Base-by-base conservation (phyloP, 306 rosid genomes). In the Begonia peltatifolia region DNA sequence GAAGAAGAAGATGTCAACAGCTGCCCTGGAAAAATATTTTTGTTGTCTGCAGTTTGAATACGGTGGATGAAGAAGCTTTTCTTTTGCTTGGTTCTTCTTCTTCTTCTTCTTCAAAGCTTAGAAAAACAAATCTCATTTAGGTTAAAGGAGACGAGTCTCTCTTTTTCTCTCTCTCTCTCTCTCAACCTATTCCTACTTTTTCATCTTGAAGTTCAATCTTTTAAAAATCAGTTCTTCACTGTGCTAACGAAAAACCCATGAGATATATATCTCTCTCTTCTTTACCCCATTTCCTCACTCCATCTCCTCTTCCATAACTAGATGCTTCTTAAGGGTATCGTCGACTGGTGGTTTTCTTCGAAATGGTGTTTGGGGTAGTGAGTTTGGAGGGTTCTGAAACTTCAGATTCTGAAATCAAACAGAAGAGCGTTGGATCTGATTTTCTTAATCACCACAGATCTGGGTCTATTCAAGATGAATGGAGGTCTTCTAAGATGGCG, bases 361-460 rank as follows among this genome's bases (percentile, higher is more conserved):
- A 63, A 66, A 77, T 77, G 83, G 76, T 68, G 55, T 77, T 69
- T 63, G 79, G 71, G 65, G 49, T 63, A 56, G 60, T 66, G 69
- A 61, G 66, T 42, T 53, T 77, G 71, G 79, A 73, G 58, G 50
- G 54, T 57, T 60, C 63, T 36, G 17, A 51, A 16, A 36, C 50
- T 38, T 41, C 60, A 56, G 68, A 58, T 55, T 51, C 69, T 47
- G 73, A 57, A 47, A 55, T 54, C 48, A 63, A 56, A 16, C 58
- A 17, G 14, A 56, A 50, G 58, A 47, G 60, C 64, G 57, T 46
- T 51, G 77, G 82, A 76, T 76, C 82, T 76, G 76, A 58, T 56
- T 59, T 55, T 42, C 46, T 55, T 41, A 63, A 76, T 68, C 74
- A 62, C 17, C 61, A 72, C 30, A 63, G 76, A 56, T 65, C 71